Evolutionary conservation across 176 grass and related monocot genomes (phyloP).

Genomic region (Puccinellia tenuiflora): DNA sequence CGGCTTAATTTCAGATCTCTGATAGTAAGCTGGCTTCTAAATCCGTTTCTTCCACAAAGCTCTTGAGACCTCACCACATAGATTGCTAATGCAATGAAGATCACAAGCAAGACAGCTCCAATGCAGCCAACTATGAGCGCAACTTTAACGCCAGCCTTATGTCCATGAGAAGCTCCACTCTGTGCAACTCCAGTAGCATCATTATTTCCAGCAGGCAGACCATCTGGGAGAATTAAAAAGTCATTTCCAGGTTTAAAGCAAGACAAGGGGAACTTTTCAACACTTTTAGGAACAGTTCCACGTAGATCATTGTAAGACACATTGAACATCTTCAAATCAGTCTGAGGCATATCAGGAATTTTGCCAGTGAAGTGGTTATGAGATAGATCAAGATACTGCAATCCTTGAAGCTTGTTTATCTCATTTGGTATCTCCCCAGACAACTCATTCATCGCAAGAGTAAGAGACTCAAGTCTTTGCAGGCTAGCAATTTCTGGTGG

Average conservation of each 20-base stretch:
- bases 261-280: slow-evolving; percentile 66
- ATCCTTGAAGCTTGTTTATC: slow-evolving; percentile 57
- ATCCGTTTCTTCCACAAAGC: slow-evolving; percentile 69
- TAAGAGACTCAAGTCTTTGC: slow-evolving; percentile 62
- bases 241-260: slow-evolving; percentile 88
- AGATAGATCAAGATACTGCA: slow-evolving; percentile 83
- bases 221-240: slow-evolving; percentile 63
- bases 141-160: slow-evolving; percentile 57
- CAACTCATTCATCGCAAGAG: slow-evolving; percentile 67
- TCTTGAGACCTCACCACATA: slow-evolving; percentile 83
- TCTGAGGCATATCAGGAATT: slow-evolving; percentile 78
- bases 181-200: slow-evolving; percentile 22
- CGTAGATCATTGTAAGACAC: slow-evolving; percentile 84
- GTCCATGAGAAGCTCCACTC: slow-evolving; percentile 29
- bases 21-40: slow-evolving; percentile 47
- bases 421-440: slow-evolving; percentile 77
- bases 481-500: slow-evolving; percentile 81
- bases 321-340: slow-evolving; percentile 58
- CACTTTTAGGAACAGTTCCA: slow-evolving; percentile 72
- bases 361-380: slow-evolving; percentile 67
- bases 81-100: slow-evolving; percentile 63
- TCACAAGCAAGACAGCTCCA: slow-evolving; percentile 60
- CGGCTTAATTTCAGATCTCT: slow-evolving; percentile 68
- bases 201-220: slow-evolving; percentile 48
- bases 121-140: slow-evolving; percentile 79